Percentiles rank a stretch among this genome's conserved stretches.
phyloP scores from a whole-genome alignment of 352 stramenopile genomes.

The Globisporangium orthogonon region DNA sequence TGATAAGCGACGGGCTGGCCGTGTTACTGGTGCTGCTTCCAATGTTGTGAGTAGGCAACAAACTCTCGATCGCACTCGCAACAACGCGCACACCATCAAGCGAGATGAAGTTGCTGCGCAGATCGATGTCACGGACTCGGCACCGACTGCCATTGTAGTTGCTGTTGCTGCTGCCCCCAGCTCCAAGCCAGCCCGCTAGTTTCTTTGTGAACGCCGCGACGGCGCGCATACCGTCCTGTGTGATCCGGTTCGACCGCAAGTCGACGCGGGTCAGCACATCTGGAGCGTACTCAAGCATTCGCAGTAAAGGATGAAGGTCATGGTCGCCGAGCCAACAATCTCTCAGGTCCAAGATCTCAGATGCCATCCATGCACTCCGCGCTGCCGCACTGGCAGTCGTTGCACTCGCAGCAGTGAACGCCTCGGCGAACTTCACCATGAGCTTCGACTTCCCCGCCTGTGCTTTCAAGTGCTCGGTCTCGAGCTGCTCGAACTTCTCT shows the following conservation, averaged over 20 bases:
- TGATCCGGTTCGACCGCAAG: slow-evolving; percentile 54
- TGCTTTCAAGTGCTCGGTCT: slow-evolving; percentile 30
- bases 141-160: neutral
- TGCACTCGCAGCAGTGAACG: slow-evolving; percentile 12
- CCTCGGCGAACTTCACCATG: slow-evolving; percentile 25
- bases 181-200: slow-evolving; percentile 4
- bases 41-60: slow-evolving; percentile 7
- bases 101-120: slow-evolving; percentile 68
- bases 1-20: slow-evolving; percentile 8
- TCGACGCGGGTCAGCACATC: slow-evolving; percentile 30
- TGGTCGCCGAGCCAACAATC: slow-evolving; percentile 49
- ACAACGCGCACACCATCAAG: slow-evolving; percentile 54
- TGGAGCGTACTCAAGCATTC: slow-evolving; percentile 24
- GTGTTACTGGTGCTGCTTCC: slow-evolving; percentile 2
- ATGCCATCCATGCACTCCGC: slow-evolving; percentile 9
- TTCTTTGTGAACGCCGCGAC: slow-evolving; percentile 28
- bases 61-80: slow-evolving; percentile 35
- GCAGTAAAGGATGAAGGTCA: slow-evolving; percentile 36
- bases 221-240: slow-evolving; percentile 31
- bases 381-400: neutral
- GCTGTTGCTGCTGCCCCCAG: neutral
- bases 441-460: slow-evolving; percentile 45
- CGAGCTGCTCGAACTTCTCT: slow-evolving; percentile 27
- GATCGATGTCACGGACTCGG: slow-evolving; percentile 37
- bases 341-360: slow-evolving; percentile 29